Evolutionary conservation across 148 eudicot genomes (phyloP), one percentile per base, ranked within the genome.

Genomic region (Pouteria glomerata): DNA sequence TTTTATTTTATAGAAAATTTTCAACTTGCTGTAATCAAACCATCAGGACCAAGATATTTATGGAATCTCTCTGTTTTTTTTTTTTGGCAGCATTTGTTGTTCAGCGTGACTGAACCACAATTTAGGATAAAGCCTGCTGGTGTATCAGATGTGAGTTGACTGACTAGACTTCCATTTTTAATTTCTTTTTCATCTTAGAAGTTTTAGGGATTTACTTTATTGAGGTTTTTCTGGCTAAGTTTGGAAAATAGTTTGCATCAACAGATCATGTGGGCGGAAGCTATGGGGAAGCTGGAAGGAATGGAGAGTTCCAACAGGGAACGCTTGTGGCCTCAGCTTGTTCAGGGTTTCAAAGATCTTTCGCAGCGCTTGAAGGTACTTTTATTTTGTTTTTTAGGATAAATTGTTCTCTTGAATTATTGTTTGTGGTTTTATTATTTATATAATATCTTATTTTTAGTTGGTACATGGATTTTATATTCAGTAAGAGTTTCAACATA

Each of bases 251-350:
- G 77, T 87, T 80, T 81, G 63, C 52, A 26, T 76, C 79, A 70
- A 21, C 85, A 95, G 99, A 88, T 91, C 69, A 95, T 95, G 99
- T 95, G 97, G 97, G 94, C 96, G 8, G 99, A 95, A 82, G 96
- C 99, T 30, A 85, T 91, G 88, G 97, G 93, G 35, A 91, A 91
- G 79, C 92, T 91, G 27, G 99, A 95, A 79, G 99, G 99, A 50
- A 91, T 95, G 99, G 99, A 95, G 78, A 88, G 89, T 81, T 79
- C 90, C 14, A 88, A 88, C 72, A 84, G 98, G 44, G 97, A 95
- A 72, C 97, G 97, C 57, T 79, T 95, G 41, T 95, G 99, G 99
- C 97, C 99, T 64, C 94, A 91, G 53, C 96, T 86, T 85, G 89
- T 85, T 56, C 89, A 89, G 78, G 97, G 99, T 34, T 95, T 95